Evolutionary conservation across 2,329 filamentous ascomycete species (phyloP).

Genomic region (Fusarium dlaminii): DNA sequence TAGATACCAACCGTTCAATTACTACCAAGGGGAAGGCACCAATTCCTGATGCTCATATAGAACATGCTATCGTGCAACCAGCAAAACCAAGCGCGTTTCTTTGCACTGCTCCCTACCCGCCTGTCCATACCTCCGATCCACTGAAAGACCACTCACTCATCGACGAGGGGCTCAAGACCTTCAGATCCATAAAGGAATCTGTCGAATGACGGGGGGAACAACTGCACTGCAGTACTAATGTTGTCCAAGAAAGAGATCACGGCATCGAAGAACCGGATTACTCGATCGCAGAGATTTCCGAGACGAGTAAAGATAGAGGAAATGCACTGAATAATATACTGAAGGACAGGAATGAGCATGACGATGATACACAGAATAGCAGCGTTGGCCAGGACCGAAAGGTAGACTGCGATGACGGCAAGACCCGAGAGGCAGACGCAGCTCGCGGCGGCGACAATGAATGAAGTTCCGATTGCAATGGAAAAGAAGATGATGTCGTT

Average conservation of each 20-base stretch:
- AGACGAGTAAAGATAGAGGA: rapidly evolving
- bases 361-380: not conserved
- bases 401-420: not conserved
- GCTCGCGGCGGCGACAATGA: not conserved
- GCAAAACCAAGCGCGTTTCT: rapidly evolving
- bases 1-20: rapidly evolving
- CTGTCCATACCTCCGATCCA: rapidly evolving
- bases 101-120: rapidly evolving
- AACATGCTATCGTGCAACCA: rapidly evolving
- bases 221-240: not conserved
- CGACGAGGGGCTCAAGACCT: not conserved
- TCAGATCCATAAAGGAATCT: not conserved
- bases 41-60: rapidly evolving
- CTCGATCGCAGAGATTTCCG: not conserved
- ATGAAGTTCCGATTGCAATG: not conserved
- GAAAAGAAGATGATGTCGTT: not conserved
- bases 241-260: not conserved
- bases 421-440: not conserved
- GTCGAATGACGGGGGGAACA: not conserved
- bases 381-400: not conserved
- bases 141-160: rapidly evolving
- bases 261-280: rapidly evolving
- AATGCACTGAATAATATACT: not conserved
- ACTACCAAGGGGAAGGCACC: rapidly evolving
- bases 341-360: not conserved